Conservation (phyloP, 345 rosid species). For the Euphorbia peplus region DNA sequence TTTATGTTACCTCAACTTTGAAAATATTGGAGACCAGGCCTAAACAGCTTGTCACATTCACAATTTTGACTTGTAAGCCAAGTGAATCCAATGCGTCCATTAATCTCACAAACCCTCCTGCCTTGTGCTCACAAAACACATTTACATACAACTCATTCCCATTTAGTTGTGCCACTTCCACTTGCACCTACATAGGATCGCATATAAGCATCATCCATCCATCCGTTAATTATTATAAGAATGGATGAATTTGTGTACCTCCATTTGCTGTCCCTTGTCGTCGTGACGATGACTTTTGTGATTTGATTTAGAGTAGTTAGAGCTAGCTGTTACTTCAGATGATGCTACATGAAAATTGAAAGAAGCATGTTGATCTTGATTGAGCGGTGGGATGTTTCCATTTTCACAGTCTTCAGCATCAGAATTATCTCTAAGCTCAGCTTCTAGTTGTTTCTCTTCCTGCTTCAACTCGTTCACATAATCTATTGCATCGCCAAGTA, state of each 20-base stretch:
- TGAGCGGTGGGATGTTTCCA: conserved; percentile 31
- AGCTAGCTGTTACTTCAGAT: conserved; percentile 35
- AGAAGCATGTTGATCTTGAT: conserved; percentile 32
- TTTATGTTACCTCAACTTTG: conserved; percentile 86
- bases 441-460: conserved; percentile 75
- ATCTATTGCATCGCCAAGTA: conserved; percentile 87
- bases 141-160: conserved; percentile 84
- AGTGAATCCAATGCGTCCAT: conserved; percentile 81
- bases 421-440: conserved; percentile 77
- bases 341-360: conserved; percentile 37
- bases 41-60: conserved; percentile 67
- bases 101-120: conserved; percentile 76
- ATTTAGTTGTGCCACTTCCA: conserved; percentile 80
- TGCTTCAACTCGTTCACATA: conserved; percentile 75
- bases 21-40: conserved; percentile 87
- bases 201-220: no score
- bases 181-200: conserved; percentile 60
- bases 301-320: conserved; percentile 38
- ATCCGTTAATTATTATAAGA: no score
- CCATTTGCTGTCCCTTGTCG: conserved; percentile 90
- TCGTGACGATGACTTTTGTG: conserved; percentile 22
- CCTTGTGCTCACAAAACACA: conserved; percentile 81
- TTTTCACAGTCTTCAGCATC: conserved; percentile 52
- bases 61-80: conserved; percentile 85
- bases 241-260: no score